Base-by-base conservation (phyloP, 306 rosid species). In the Trichosanthes cucumerina region DNA sequence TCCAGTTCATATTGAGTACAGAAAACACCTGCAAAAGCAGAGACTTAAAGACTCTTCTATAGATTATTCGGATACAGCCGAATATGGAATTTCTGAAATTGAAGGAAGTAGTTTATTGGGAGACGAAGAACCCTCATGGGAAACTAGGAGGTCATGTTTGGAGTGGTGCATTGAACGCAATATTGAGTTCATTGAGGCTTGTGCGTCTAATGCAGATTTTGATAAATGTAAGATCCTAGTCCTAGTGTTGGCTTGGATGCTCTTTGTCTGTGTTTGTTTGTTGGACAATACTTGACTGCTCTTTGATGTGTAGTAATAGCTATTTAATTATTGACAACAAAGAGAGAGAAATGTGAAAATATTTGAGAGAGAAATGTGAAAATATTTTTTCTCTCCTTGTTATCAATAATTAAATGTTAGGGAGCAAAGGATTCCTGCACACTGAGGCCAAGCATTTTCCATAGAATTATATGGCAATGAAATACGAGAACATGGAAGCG, bases 101-200 rank as follows among this genome's bases (percentile, higher is more conserved):
- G 98, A 94, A 84, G 96, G 97, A 76, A 88, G 93, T 82, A 89
- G 96, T 82, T 88, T 94, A 64, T 79, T 90, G 81, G 89, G 91
- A 63, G 80, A 80, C 47, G 93, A 90, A 2, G 88, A 88, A 41
- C 85, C 87, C 4, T 83, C 85, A 0, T 81, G 87, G 84, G 88
- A 88, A 80, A 81, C 85, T 50, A 86, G 90, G 82, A 87, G 84
- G 66, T 84, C 94, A 5, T 92, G 90, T 84, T 65, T 86, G 82
- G 91, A 89, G 75, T 92, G 98, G 97, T 94, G 96, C 81, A 79
- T 84, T 71, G 92, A 90, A 72, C 86, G 83, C 77, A 89, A 88
- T 81, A 92, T 92, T 16, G 98, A 93, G 89, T 92, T 85, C 79
- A 75, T 93, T 8, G 97, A 91, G 86, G 91, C 96, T 64, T 93